phyloP scores from a whole-genome alignment of 805 yeast species.

The Metschnikowia lunata region DNA sequence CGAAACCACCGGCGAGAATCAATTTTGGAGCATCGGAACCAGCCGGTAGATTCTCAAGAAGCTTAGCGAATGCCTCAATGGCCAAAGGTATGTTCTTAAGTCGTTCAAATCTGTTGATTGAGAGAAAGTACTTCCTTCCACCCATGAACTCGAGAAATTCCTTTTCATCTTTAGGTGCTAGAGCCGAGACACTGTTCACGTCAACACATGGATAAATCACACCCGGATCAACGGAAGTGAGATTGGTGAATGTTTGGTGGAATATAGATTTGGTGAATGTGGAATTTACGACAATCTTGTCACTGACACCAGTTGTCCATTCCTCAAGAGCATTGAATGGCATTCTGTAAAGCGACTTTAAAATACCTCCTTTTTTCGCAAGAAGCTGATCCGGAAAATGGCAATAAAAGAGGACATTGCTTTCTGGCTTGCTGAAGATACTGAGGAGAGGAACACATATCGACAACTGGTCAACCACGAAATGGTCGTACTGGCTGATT shows the following conservation, averaged over 20 bases:
- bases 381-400: slow-evolving; percentile 92
- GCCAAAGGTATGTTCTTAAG: slow-evolving; percentile 83
- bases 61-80: slow-evolving; percentile 55
- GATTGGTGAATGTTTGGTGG: slow-evolving; percentile 52
- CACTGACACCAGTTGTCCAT: slow-evolving; percentile 70
- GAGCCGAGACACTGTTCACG: slow-evolving; percentile 18
- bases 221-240: slow-evolving; percentile 39
- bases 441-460: slow-evolving; percentile 73
- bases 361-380: slow-evolving; percentile 50
- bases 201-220: slow-evolving; percentile 82
- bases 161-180: slow-evolving; percentile 19
- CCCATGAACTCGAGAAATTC: slow-evolving; percentile 36
- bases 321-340: slow-evolving; percentile 88
- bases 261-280: slow-evolving; percentile 73
- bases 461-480: slow-evolving; percentile 84
- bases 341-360: slow-evolving; percentile 64
- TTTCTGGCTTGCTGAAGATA: slow-evolving; percentile 32
- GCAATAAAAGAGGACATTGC: slow-evolving; percentile 78
- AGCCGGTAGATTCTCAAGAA: slow-evolving; percentile 29
- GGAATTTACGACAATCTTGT: slow-evolving; percentile 82
- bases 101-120: slow-evolving; percentile 85
- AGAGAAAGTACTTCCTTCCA: slow-evolving; percentile 48
- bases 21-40: slow-evolving; percentile 40
- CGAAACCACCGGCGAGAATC: slow-evolving; percentile 90
- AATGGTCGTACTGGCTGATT: slow-evolving; percentile 55